Evolutionary conservation across 805 yeast species (phyloP).

Genomic region (Sugiyamaella qingdaonensis): DNA sequence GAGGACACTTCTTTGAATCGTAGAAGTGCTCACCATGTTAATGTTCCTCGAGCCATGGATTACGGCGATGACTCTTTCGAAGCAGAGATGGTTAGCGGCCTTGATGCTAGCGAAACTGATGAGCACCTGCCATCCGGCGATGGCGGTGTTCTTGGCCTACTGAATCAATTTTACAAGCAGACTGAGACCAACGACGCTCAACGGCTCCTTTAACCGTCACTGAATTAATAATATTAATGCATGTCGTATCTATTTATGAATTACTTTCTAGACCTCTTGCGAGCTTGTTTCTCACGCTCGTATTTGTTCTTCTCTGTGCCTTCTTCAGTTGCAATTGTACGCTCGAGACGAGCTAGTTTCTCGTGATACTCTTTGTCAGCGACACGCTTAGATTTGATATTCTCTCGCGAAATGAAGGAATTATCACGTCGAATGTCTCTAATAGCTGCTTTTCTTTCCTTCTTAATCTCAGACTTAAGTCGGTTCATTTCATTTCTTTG

Average conservation of each 20-base stretch:
- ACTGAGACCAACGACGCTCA: conserved; percentile 38
- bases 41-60: conserved; percentile 18
- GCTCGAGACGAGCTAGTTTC: conserved; percentile 82
- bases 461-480: conserved; percentile 79
- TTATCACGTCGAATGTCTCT: conserved; percentile 89
- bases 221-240: not conserved
- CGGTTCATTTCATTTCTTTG: conserved; percentile 79
- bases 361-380: conserved; percentile 77
- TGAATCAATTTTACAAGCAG: conserved; percentile 71
- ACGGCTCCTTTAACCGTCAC: conserved; percentile 1
- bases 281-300: conserved; percentile 73
- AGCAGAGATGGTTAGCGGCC: conserved; percentile 6
- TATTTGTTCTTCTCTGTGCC: conserved; percentile 93
- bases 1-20: not conserved
- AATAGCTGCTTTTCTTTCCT: conserved; percentile 82
- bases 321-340: conserved; percentile 86
- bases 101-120: conserved; percentile 34
- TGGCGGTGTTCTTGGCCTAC: conserved; percentile 69
- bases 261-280: conserved; percentile 36
- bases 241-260: not conserved
- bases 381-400: conserved; percentile 69
- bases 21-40: not conserved
- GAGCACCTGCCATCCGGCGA: conserved; percentile 34
- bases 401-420: conserved; percentile 81
- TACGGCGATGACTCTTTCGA: conserved; percentile 4